Evolutionary conservation across 2,329 filamentous ascomycete genomes (phyloP).

Genomic region (Paraconiothyrium brasiliense): DNA sequence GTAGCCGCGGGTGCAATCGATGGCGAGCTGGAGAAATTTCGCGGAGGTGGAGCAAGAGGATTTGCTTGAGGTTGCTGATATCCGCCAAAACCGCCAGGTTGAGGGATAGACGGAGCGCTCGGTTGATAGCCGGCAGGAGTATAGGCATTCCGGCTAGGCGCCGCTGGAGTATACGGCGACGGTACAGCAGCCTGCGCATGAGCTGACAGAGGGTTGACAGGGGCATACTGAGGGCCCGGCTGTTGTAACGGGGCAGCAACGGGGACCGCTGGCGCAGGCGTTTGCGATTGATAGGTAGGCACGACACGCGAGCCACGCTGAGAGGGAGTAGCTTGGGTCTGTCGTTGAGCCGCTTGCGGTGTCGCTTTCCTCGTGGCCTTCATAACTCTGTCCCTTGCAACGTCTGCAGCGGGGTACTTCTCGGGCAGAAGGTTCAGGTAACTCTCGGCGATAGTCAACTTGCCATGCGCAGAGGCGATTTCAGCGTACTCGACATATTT

Average conservation of each 20-base stretch:
- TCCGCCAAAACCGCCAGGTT: constrained; percentile 53
- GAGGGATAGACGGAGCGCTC: constrained; percentile 44
- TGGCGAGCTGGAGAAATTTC: constrained; percentile 73
- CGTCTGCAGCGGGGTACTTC: constrained; percentile 85
- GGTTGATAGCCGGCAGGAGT: constrained; percentile 64
- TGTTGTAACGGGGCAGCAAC: constrained; percentile 32
- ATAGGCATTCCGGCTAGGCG: constrained; percentile 53
- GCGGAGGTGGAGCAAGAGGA: constrained; percentile 67
- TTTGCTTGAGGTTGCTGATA: constrained; percentile 55
- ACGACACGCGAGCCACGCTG: constrained; percentile 49
- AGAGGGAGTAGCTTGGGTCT: constrained; percentile 49
- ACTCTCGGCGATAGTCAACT: constrained; percentile 84
- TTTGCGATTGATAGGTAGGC: constrained; percentile 46
- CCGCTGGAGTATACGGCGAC: constrained; percentile 23
- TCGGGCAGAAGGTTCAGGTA: constrained; percentile 88
- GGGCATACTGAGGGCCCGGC: constrained; percentile 48
- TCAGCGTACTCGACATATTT: constrained; percentile 98
- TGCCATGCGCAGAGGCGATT: constrained; percentile 89
- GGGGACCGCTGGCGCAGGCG: constrained; percentile 23
- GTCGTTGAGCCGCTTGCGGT: constrained; percentile 52
- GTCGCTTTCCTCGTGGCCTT: constrained; percentile 77
- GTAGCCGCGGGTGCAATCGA: constrained; percentile 72
- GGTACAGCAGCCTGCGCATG: constrained; percentile 36
- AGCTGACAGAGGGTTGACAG: constrained; percentile 41
- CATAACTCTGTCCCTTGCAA: constrained; percentile 84